phyloP scores from a whole-genome alignment of 2,329 filamentous ascomycete species.

The Aspergillus fumigatiaffinis region DNA sequence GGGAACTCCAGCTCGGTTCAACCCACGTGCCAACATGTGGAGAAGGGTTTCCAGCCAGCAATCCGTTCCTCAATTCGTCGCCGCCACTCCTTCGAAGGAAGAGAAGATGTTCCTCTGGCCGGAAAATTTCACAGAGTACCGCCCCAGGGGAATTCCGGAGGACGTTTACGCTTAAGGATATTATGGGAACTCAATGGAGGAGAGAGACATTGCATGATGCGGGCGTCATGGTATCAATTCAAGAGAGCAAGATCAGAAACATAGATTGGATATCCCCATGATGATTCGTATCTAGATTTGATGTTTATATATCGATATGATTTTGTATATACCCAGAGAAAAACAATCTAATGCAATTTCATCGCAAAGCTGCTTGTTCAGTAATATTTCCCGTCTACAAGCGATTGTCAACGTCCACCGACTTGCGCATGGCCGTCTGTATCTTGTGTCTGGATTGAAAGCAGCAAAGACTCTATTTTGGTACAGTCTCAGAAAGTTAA shows the following conservation, averaged over 20 bases:
- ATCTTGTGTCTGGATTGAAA: too few species aligned
- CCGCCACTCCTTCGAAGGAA: slow-evolving; percentile 52
- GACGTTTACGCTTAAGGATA: not conserved
- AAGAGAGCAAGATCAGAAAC: not conserved
- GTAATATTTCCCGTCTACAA: not conserved
- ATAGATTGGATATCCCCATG: not conserved
- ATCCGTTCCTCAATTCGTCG: slow-evolving; percentile 49
- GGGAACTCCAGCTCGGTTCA: slow-evolving; percentile 59
- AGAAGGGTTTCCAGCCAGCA: slow-evolving; percentile 57
- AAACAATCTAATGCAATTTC: not conserved
- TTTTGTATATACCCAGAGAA: not conserved
- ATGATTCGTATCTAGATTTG: not conserved
- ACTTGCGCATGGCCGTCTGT: too few species aligned
- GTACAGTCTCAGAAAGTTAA: too few species aligned
- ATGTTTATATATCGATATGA: not conserved
- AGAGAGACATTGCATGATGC: not conserved
- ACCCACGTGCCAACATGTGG: slow-evolving; percentile 67
- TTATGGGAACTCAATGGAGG: too few species aligned
- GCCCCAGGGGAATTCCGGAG: slow-evolving; percentile 24
- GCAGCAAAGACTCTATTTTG: not conserved
- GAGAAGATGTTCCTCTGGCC: slow-evolving; percentile 64
- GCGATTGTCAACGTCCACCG: too few species aligned
- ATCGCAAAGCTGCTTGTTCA: too few species aligned
- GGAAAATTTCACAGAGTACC: slow-evolving; percentile 51
- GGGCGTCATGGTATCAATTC: not conserved